Evolutionary conservation across 495 filamentous ascomycete genomes (phyloP).

Genomic region (Penicillium bialowiezense): DNA sequence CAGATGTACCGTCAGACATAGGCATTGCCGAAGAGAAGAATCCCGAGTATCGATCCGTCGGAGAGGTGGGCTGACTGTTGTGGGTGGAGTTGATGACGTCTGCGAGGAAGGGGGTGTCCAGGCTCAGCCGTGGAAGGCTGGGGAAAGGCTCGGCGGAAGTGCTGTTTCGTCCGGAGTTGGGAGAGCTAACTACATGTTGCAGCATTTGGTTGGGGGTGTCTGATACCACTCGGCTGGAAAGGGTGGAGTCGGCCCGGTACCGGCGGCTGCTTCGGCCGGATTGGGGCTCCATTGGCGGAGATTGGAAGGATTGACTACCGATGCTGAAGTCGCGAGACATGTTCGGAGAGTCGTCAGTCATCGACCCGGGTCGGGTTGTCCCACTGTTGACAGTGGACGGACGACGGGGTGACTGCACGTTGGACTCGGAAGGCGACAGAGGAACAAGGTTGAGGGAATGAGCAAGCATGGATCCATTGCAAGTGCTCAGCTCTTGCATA

Average conservation of each 20-base stretch:
- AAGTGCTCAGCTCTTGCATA: slow-evolving; percentile 51
- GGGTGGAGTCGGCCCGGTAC: slow-evolving; percentile 32
- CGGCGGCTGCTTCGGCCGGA: slow-evolving; percentile 26
- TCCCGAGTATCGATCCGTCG: slow-evolving; percentile 51
- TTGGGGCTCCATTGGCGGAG: slow-evolving; percentile 31
- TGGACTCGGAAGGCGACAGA: slow-evolving; percentile 47
- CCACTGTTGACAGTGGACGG: slow-evolving; percentile 45
- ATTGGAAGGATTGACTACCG: slow-evolving; percentile 34
- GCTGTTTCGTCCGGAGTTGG: slow-evolving; percentile 4
- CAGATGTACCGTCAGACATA: slow-evolving; percentile 59
- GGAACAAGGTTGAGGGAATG: slow-evolving; percentile 51
- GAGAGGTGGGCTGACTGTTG: slow-evolving; percentile 27
- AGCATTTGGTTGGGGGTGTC: slow-evolving; percentile 26
- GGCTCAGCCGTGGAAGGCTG: slow-evolving; percentile 37
- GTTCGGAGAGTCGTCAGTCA: slow-evolving; percentile 62
- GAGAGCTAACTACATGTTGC: slow-evolving; percentile 28
- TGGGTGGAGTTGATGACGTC: slow-evolving; percentile 26
- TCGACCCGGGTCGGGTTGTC: slow-evolving; percentile 56
- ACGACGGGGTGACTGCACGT: slow-evolving; percentile 35
- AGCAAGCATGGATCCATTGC: slow-evolving; percentile 55
- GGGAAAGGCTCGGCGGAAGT: slow-evolving; percentile 34
- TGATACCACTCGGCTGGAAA: slow-evolving; percentile 25
- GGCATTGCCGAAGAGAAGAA: slow-evolving; percentile 86
- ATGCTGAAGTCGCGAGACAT: slow-evolving; percentile 49
- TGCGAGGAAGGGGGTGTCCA: slow-evolving; percentile 44